These are phyloP conservation scores for Lavandula angustifolia DNA, from an alignment of 257 asterid species.

Conservation along the genomic window DNA sequence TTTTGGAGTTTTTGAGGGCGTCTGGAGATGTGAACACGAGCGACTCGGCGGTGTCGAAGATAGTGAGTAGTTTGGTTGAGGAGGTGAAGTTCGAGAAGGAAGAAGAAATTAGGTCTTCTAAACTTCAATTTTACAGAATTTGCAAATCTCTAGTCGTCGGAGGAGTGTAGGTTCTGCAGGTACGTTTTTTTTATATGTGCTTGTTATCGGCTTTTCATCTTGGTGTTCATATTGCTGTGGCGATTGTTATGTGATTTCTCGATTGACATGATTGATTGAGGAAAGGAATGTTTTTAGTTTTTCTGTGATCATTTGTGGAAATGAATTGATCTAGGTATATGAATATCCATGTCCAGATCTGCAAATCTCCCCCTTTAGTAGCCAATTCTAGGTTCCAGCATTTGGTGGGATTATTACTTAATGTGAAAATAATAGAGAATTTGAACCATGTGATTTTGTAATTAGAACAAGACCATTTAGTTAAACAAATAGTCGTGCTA, in stretches of 20 bases:
- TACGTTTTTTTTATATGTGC: neutral
- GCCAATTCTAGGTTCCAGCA: neutral
- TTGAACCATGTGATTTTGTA: no score
- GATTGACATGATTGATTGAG: neutral
- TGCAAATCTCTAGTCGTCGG: conserved; percentile 87
- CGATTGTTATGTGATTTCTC: conserved; percentile 11
- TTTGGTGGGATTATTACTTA: no score
- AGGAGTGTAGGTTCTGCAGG: conserved; percentile 60
- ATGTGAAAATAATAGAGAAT: no score
- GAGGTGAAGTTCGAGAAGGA: conserved; percentile 83
- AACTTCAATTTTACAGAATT: conserved; percentile 57
- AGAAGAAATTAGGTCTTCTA: conserved; percentile 62
- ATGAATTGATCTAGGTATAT: no score
- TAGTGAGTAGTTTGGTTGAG: conserved; percentile 67
- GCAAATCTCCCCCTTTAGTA: neutral
- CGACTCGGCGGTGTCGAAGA: conserved; percentile 79
- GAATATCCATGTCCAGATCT: neutral
- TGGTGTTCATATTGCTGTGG: neutral
- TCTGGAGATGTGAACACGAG: conserved; percentile 84
- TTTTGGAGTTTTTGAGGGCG: conserved; percentile 51
- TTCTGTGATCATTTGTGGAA: no score
- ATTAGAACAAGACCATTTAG: no score
- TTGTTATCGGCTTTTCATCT: neutral
- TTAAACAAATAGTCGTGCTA: no score
- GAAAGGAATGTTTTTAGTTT: neutral